phyloP scores from a whole-genome alignment of 2,329 filamentous ascomycete genomes.

The Alternaria solani region DNA sequence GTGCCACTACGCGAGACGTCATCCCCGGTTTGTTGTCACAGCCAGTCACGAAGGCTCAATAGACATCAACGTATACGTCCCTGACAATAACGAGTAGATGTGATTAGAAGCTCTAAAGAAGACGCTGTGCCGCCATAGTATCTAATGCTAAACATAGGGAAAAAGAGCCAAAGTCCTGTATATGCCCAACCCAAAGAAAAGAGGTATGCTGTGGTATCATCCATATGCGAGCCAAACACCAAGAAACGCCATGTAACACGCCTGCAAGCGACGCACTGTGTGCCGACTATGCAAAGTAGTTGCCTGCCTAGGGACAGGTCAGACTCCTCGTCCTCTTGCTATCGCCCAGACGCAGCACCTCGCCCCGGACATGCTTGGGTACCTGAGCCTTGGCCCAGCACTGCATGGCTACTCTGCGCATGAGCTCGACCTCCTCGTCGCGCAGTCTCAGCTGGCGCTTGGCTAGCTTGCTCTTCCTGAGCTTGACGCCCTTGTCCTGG shows the following conservation, averaged over 20 bases:
- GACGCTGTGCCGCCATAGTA: neutral
- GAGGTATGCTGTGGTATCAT: slow-evolving; percentile 23
- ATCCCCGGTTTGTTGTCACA: too few species aligned
- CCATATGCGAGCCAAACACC: slow-evolving; percentile 16
- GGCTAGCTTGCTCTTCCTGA: slow-evolving; percentile 54
- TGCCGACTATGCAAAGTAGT: neutral
- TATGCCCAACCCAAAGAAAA: slow-evolving; percentile 9
- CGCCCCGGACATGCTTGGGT: slow-evolving; percentile 36
- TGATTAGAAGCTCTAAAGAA: slow-evolving; percentile 2
- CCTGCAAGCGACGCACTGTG: neutral
- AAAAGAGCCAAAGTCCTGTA: slow-evolving; percentile 2
- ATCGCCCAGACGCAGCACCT: slow-evolving; percentile 26
- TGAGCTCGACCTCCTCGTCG: slow-evolving; percentile 54
- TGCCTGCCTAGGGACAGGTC: slow-evolving; percentile 39
- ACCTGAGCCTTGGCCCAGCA: slow-evolving; percentile 51
- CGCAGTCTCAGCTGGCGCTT: slow-evolving; percentile 56
- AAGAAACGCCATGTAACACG: slow-evolving; percentile 8
- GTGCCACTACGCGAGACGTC: neutral
- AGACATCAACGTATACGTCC: neutral
- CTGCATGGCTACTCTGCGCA: slow-evolving; percentile 53
- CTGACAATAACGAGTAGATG: neutral
- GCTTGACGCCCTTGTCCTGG: slow-evolving; percentile 39
- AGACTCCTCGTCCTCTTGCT: slow-evolving; percentile 38
- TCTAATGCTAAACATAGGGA: slow-evolving; percentile 15
- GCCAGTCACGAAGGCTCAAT: neutral